A percentile compares a stretch with the other conserved stretches of the same genome.
These are phyloP conservation scores for Chalciporus sphaerocephalus DNA, from an alignment of 768 basidiomycete species.

Conservation along the genomic window DNA sequence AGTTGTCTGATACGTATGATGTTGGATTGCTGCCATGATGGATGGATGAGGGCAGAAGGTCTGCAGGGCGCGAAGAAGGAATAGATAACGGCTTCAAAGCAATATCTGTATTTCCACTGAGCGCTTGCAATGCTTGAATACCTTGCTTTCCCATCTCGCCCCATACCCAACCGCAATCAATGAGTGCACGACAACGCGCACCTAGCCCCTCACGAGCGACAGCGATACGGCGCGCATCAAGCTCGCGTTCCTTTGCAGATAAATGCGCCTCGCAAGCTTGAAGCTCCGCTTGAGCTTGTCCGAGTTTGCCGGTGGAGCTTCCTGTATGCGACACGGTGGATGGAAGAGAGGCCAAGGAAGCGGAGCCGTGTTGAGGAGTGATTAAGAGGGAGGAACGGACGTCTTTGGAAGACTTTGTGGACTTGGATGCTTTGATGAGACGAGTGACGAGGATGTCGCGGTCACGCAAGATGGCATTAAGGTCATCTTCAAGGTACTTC, in stretches of 20 bases:
- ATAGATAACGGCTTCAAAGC: constrained; percentile 1
- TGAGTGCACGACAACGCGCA: constrained; percentile 58
- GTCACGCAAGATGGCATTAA: constrained; percentile 60
- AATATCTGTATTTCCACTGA: background rate
- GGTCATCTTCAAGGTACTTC: constrained; percentile 69
- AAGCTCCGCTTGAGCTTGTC: constrained; percentile 66
- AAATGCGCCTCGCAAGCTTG: constrained; percentile 81
- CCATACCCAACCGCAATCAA: constrained; percentile 69
- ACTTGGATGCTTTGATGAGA: constrained; percentile 73
- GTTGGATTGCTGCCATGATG: constrained; percentile 15
- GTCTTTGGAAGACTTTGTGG: constrained; percentile 40
- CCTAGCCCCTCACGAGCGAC: constrained; percentile 61
- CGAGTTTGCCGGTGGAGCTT: constrained; percentile 43
- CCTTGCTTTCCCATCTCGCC: constrained; percentile 62
- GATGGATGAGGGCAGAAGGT: background rate
- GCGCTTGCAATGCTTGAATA: constrained; percentile 30
- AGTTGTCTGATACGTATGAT: constrained; percentile 45
- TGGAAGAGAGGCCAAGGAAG: constrained; percentile 41
- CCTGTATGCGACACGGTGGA: constrained; percentile 28
- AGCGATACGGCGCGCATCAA: constrained; percentile 48
- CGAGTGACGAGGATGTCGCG: constrained; percentile 79
- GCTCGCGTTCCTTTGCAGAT: constrained; percentile 62
- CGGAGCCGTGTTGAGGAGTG: constrained; percentile 32
- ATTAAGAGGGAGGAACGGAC: constrained; percentile 30
- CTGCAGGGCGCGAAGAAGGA: constrained; percentile 3